Conservation (phyloP, 2,329 filamentous ascomycete genomes). For the Trichoderma lentiforme region DNA sequence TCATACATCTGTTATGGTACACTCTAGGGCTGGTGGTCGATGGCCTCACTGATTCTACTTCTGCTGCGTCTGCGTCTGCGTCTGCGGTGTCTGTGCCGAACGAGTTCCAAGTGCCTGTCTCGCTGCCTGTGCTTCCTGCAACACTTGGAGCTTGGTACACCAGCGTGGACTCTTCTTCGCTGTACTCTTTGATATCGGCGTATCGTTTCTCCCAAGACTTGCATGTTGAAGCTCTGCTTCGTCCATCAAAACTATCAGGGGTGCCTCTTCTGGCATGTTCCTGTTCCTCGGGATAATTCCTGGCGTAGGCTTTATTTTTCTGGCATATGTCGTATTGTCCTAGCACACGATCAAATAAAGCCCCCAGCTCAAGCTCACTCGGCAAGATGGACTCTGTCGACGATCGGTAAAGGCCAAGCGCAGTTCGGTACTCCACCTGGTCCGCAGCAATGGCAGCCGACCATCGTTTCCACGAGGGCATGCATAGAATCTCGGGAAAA, state of each 20-base stretch:
- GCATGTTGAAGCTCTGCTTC: background rate
- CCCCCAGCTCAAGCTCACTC: conserved; percentile 6
- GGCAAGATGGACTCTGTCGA: conserved; percentile 10
- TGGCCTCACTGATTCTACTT: no score
- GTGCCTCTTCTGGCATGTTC: no score
- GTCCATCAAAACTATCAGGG: background rate
- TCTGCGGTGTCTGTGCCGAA: background rate
- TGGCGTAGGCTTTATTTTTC: background rate
- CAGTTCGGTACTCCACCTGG: conserved; percentile 27
- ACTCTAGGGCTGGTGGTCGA: background rate
- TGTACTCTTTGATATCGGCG: background rate
- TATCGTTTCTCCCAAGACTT: background rate
- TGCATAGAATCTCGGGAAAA: conserved; percentile 26
- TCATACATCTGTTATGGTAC: background rate
- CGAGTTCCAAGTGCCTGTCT: background rate
- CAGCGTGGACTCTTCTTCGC: background rate
- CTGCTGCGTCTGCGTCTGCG: no score
- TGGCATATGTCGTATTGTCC: background rate
- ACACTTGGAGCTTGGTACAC: background rate
- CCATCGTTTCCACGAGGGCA: conserved; percentile 25
- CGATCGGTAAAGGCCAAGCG: conserved; percentile 17
- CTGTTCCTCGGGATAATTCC: no score
- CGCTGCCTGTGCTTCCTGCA: conserved; percentile 1
- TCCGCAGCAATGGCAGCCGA: conserved; percentile 28
- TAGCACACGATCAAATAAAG: conserved; percentile 2